Evolutionary conservation across 306 rosid species (phyloP), one percentile per base, ranked within the genome.

Genomic region (Vicia villosa): DNA sequence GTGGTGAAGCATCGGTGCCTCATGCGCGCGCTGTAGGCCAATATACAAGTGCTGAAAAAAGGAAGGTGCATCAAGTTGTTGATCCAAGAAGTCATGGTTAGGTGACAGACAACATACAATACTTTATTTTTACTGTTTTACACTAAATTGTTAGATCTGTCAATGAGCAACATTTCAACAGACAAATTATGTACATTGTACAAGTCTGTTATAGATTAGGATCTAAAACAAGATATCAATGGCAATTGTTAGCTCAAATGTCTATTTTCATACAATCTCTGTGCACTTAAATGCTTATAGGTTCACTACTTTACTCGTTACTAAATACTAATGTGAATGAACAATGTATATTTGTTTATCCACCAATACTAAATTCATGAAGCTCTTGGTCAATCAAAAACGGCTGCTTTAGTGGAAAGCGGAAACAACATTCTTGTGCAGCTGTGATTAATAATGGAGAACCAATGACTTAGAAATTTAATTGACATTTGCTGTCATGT

Each of bases 51-150:
- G 88, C 98, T 43, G 96, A 94, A 77, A 87, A 84, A 15, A 84
- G 98, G 70, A 94, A 86, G 86, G 88, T 84, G 55, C 98, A 94
- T 84, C 97, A 85, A 80, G 86, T 90, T 75, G 77, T 72, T 58
- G 97, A 86, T 78, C 95, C 97, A 34, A 88, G 96, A 84, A 90
- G 98, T 83, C 97, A 90, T 68, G 95, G 92, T 56, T 87, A 90
- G 86, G 54, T 65, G 19, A 69, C n/a, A n/a, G 17, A 69, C 54
- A 22, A 4, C 52, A 57, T 74, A 66, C 16, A 58, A 68, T 69
- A 66, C 63, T 64, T 66, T 70, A 49, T 63, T 68, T 54, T 66
- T 52, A 59, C 56, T 21, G 59, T 41, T 22, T 37, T 13, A 51
- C 10, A 52, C 51, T 54, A n/a, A 73, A 49, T 57, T 6, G 26